These are phyloP conservation scores for Thalassiosira sp. DNA, from an alignment of 352 stramenopile species.

Conservation along the genomic window DNA sequence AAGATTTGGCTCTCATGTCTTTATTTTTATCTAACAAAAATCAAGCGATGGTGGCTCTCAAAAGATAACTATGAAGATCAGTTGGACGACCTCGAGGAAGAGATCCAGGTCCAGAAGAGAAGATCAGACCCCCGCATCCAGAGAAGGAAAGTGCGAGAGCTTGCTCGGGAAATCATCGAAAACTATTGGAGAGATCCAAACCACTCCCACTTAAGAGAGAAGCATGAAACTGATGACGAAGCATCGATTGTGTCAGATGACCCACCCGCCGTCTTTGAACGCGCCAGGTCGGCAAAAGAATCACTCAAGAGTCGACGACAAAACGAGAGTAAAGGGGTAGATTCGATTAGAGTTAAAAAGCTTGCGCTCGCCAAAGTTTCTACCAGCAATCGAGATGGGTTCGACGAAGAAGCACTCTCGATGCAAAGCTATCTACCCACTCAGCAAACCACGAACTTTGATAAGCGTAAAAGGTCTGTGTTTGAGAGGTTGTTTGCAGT, in stretches of 20 bases:
- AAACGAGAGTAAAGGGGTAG: conserved; percentile 37
- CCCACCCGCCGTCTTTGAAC: conserved; percentile 68
- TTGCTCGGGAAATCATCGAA: conserved; percentile 68
- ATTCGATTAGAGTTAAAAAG: conserved; percentile 31
- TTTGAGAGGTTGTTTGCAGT: conserved; percentile 80
- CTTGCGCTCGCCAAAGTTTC: conserved; percentile 49
- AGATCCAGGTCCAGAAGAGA: conserved; percentile 43
- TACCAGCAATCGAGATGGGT: conserved; percentile 42
- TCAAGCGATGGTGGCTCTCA: conserved; percentile 45
- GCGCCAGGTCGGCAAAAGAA: conserved; percentile 53
- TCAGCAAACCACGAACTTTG: conserved; percentile 57
- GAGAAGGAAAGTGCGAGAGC: conserved; percentile 63
- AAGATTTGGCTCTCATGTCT: conserved; percentile 25
- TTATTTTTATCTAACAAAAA: conserved; percentile 47
- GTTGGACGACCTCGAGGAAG: conserved; percentile 49
- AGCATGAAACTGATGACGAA: conserved; percentile 44
- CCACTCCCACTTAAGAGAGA: conserved; percentile 34
- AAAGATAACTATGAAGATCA: conserved; percentile 32
- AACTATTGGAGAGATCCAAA: conserved; percentile 52
- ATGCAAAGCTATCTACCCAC: conserved; percentile 69
- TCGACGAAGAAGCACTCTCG: conserved; percentile 78
- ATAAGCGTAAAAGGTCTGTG: conserved; percentile 69
- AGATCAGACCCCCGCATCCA: conserved; percentile 50
- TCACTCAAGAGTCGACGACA: conserved; percentile 35
- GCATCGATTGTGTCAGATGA: conserved; percentile 63